phyloP scores from a whole-genome alignment of 139 green algal genomes.

The Desmodesmus armatus region DNA sequence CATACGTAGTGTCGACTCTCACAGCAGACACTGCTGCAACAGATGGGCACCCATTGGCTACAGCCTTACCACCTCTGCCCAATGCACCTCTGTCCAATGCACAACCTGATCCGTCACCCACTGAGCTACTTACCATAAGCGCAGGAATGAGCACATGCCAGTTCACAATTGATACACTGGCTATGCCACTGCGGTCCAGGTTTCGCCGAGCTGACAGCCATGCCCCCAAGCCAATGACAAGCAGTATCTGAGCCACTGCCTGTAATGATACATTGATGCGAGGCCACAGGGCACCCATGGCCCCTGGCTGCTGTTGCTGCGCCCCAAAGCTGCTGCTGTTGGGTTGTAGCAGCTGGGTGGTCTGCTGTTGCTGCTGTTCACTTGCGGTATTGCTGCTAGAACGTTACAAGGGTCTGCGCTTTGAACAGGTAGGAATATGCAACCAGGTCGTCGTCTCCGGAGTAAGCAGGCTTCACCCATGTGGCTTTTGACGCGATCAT shows the following conservation, averaged over 20 bases:
- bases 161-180: constrained; percentile 21
- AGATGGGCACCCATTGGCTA: too few species aligned
- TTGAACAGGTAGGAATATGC: too few species aligned
- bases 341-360: not conserved
- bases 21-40: not conserved
- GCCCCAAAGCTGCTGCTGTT: not conserved
- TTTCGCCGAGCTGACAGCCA: constrained; percentile 10
- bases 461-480: too few species aligned
- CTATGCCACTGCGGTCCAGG: constrained; percentile 21
- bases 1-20: too few species aligned
- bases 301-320: not conserved
- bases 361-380: not conserved
- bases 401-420: too few species aligned
- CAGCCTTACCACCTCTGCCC: not conserved
- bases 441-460: too few species aligned
- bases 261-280: constrained; percentile 33
- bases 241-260: constrained; percentile 42
- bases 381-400: too few species aligned
- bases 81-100: too few species aligned
- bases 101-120: too few species aligned
- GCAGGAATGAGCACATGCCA: constrained; percentile 41
- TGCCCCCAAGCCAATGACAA: constrained; percentile 24
- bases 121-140: constrained; percentile 40
- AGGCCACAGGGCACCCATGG: too few species aligned
- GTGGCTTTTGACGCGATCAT: too few species aligned